Conservation (phyloP, 2,329 filamentous ascomycete species). For the Trichophaea hybrida region DNA sequence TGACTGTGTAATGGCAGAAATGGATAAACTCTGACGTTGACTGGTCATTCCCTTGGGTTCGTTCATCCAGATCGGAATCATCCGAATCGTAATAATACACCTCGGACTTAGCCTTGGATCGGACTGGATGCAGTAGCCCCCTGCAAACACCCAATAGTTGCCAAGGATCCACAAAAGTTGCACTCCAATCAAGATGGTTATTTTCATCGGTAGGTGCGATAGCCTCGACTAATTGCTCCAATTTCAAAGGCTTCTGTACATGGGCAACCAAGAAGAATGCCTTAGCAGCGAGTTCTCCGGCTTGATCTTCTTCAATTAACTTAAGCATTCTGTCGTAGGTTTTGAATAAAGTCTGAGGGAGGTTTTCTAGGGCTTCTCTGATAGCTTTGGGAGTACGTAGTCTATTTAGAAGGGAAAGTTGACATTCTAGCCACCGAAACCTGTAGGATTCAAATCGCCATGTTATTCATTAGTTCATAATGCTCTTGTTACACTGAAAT, state of each 20-base stretch:
- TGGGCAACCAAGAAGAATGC: background rate
- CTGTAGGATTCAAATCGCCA: background rate
- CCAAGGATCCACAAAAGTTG: background rate
- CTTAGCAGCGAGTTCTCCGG: background rate
- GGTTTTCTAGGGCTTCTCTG: background rate
- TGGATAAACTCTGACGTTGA: too few species aligned
- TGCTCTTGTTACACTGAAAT: background rate
- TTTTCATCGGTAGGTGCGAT: background rate
- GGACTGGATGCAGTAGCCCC: background rate
- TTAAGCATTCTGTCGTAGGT: conserved; percentile 1
- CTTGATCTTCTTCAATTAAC: background rate
- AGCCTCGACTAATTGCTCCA: background rate
- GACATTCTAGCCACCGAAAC: conserved; percentile 4
- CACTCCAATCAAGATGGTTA: background rate
- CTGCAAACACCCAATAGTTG: background rate
- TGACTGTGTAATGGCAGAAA: background rate
- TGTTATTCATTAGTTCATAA: background rate
- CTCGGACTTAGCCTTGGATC: too few species aligned
- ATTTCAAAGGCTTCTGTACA: background rate
- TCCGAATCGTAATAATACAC: too few species aligned
- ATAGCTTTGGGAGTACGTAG: background rate
- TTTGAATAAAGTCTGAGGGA: background rate
- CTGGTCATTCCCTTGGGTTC: too few species aligned
- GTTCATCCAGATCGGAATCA: too few species aligned
- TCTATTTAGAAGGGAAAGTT: background rate